Base-by-base conservation (phyloP, 805 yeast species). In the Candida ulmi region DNA sequence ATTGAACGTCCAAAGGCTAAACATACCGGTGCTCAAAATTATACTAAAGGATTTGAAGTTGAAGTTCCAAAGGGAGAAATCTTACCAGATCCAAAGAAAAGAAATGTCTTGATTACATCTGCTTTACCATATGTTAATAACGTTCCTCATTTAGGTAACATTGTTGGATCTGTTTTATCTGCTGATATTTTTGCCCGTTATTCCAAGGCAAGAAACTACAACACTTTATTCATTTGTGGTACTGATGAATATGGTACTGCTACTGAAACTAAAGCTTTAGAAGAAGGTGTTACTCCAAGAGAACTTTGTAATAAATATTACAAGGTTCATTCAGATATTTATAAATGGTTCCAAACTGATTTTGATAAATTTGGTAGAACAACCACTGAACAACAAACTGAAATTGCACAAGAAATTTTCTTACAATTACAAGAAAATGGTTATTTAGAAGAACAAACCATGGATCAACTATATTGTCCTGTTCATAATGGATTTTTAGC, bases 181-280 rank as follows among this genome's bases (percentile, higher is more conserved):
- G 99, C 99, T 26, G 99, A 93, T 67, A 86, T 91, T 46, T 93
- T 76, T 64, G 74, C 97, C 40, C 80, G 98, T 58, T 93, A 86
- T 63, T 78, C 85, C 60, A 90, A 88, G 63, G 80, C 83, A 53
- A 80, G 96, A 70, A 85, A 88, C 62, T 82, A 83, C 67, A 93
- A 90, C 61, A 72, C 95, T 17, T 68, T 93, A 48, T 93, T 69
- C 57, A 66, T 93, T 41, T 88, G 99, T 65, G 99, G 99, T 67
- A 93, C 99, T 29, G 99, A 93, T 61, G 99, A 93, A 67, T 93
- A 93, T 61, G 99, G 99, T 61, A 93, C 99, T 42, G 99, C 99
- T 35, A 93, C 99, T 13, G 99, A 93, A 65, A 93, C 99, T 23
- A 93, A 91, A 66, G 99, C 99, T 11, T 67, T 93, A 37, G 98